Evolutionary conservation across 306 rosid species (phyloP).

Genomic region (Citrullus colocynthis): DNA sequence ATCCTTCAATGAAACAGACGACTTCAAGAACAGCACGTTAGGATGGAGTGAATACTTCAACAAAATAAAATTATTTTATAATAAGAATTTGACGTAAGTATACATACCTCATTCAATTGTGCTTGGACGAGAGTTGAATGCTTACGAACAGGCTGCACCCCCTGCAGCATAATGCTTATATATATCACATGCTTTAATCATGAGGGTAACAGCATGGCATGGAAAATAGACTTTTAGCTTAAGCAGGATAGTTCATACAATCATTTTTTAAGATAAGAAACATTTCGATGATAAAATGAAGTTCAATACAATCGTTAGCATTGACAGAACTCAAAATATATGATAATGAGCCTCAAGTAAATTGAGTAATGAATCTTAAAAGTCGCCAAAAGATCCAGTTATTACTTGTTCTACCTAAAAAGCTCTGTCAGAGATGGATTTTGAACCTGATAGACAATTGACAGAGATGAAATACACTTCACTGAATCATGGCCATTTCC

Average conservation of each 20-base stretch:
- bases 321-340: background rate
- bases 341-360: background rate
- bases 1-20: conserved; percentile 45
- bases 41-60: conserved; percentile 14
- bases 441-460: background rate
- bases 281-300: no score
- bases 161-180: conserved; percentile 16
- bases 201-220: background rate
- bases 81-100: conserved; percentile 11
- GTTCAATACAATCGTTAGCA: background rate
- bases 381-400: background rate
- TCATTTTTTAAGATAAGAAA: background rate
- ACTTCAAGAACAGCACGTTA: conserved; percentile 22
- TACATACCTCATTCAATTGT: conserved; percentile 44
- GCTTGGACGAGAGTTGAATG: conserved; percentile 30
- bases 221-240: background rate
- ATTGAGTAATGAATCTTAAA: background rate
- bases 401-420: background rate
- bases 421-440: background rate
- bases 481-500: background rate
- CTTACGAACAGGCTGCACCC: conserved; percentile 16
- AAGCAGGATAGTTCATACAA: background rate
- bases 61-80: conserved; percentile 16
- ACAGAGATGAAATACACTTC: background rate
- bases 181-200: background rate